Conservation (phyloP, 2,329 filamentous ascomycete genomes). For the Chaetomium globosum region DNA sequence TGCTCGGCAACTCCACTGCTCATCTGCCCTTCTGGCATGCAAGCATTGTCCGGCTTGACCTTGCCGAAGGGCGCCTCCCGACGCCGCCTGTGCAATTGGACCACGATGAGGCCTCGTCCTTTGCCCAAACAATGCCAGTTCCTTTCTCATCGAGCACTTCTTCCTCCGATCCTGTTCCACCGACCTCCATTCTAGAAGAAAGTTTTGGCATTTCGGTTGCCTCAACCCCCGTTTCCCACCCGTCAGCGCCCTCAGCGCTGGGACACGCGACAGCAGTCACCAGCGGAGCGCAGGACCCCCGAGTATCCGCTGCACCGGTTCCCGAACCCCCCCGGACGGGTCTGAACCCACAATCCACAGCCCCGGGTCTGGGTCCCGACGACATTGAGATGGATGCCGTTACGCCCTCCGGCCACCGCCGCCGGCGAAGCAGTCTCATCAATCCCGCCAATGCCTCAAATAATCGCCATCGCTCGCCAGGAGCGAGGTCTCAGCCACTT, state of each 20-base stretch:
- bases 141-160: constrained; percentile 18
- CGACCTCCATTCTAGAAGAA: constrained; percentile 2
- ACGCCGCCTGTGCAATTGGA: constrained; percentile 25
- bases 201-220: neutral
- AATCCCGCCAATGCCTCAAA: constrained; percentile 42
- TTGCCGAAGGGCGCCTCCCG: constrained; percentile 23
- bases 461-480: constrained; percentile 36
- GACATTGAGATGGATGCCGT: constrained; percentile 62
- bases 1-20: constrained; percentile 24
- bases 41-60: constrained; percentile 18
- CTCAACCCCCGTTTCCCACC: neutral
- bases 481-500: constrained; percentile 38
- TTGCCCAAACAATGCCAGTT: constrained; percentile 26
- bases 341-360: constrained; percentile 10
- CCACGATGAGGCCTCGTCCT: constrained; percentile 28
- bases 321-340: constrained; percentile 15
- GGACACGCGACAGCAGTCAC: constrained; percentile 26
- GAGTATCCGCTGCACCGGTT: constrained; percentile 10
- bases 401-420: constrained; percentile 53
- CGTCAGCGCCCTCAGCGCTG: constrained; percentile 1
- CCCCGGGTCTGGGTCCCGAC: constrained; percentile 23
- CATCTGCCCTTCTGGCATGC: constrained; percentile 15
- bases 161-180: constrained; percentile 9
- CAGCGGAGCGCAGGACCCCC: constrained; percentile 13
- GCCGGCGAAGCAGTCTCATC: constrained; percentile 59